Evolutionary conservation across 2,329 filamentous ascomycete genomes (phyloP).

Genomic region (Cladosporium sp.): DNA sequence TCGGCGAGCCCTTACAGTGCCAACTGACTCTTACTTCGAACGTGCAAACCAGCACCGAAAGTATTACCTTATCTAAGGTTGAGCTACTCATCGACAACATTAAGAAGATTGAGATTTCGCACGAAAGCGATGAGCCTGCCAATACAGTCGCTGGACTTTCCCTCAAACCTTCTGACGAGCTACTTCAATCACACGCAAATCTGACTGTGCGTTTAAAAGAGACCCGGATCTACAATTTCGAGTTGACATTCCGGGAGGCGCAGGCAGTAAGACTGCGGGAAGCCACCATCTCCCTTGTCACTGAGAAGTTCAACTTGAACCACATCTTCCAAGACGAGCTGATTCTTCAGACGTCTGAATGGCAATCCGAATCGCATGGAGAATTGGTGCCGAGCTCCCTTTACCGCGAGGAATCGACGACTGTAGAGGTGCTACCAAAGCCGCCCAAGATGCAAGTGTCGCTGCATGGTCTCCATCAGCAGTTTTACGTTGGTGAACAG

Average conservation of each 20-base stretch:
- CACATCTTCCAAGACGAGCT: conserved; percentile 52
- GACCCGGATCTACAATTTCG: conserved; percentile 52
- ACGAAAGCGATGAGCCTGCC: conserved; percentile 11
- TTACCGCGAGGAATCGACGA: conserved; percentile 46
- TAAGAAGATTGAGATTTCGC: conserved; percentile 16
- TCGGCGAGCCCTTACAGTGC: conserved; percentile 54
- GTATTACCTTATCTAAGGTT: conserved; percentile 20
- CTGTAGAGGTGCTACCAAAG: conserved; percentile 74
- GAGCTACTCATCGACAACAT: conserved; percentile 16
- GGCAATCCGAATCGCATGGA: not conserved
- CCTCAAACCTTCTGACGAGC: not conserved
- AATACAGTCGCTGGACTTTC: not conserved
- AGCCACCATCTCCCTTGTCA: conserved; percentile 60
- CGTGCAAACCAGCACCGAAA: conserved; percentile 34
- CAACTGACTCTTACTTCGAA: conserved; percentile 52
- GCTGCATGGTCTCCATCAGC: conserved; percentile 57
- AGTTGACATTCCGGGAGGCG: conserved; percentile 72
- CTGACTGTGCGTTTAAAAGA: conserved; percentile 60
- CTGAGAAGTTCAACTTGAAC: conserved; percentile 62
- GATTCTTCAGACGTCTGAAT: not conserved
- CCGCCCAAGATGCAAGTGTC: conserved; percentile 86
- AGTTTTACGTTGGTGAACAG: conserved; percentile 82
- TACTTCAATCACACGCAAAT: conserved; percentile 42
- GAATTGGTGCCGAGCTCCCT: not conserved
- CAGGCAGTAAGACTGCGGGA: conserved; percentile 68